A percentile compares a stretch with the other conserved stretches of the same genome.
These are phyloP conservation scores for Mollisiaceae sp. DNA, from an alignment of 2,329 filamentous ascomycete genomes.

Conservation along the genomic window DNA sequence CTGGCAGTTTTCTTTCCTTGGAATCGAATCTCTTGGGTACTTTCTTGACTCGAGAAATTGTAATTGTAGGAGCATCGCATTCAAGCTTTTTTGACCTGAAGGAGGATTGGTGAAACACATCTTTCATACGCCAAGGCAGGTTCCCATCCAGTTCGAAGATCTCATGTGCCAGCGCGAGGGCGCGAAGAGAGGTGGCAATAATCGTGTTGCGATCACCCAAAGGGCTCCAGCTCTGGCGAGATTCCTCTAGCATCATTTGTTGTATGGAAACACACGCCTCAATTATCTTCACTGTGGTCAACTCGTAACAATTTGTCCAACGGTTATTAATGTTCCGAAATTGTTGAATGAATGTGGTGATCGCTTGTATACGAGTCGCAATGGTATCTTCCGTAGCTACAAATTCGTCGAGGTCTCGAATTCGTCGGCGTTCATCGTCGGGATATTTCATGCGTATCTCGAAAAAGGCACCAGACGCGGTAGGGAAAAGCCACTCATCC, in stretches of 20 bases:
- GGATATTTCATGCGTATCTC: neutral
- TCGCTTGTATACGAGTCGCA: neutral
- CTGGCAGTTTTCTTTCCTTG: neutral
- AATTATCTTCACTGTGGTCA: neutral
- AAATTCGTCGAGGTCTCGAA: slow-evolving; percentile 4
- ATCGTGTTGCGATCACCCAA: neutral
- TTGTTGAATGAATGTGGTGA: slow-evolving; percentile 1
- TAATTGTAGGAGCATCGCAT: neutral
- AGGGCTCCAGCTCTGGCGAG: neutral
- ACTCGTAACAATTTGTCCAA: neutral
- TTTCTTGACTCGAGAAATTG: neutral
- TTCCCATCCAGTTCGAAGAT: neutral
- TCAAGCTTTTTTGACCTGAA: neutral
- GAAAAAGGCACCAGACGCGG: neutral
- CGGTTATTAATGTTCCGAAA: neutral
- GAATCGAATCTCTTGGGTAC: neutral
- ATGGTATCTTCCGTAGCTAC: neutral
- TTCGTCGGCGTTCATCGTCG: neutral
- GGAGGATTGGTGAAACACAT: neutral
- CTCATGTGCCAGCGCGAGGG: neutral
- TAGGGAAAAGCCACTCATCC: neutral
- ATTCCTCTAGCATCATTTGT: neutral
- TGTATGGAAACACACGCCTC: neutral
- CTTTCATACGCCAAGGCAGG: too few species aligned
- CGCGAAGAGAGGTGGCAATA: neutral